phyloP scores from a whole-genome alignment of 805 yeast genomes.

The Ogataea paraovalis region DNA sequence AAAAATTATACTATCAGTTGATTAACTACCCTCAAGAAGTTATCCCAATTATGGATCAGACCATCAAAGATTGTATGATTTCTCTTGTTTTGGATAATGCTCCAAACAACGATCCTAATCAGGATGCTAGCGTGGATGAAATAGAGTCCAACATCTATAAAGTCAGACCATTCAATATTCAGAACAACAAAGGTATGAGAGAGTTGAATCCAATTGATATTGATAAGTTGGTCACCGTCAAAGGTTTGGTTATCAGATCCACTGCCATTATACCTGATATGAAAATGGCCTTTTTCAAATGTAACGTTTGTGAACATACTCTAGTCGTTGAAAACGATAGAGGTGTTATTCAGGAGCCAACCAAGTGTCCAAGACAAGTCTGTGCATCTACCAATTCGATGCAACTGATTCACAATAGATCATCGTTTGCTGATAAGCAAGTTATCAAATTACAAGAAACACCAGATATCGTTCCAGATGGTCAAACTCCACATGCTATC shows the following conservation, averaged over 20 bases:
- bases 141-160: conserved; percentile 81
- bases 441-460: conserved; percentile 86
- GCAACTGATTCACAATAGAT: conserved; percentile 88
- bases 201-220: conserved; percentile 92
- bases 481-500: conserved; percentile 97
- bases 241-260: conserved; percentile 85
- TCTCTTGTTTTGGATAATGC: conserved; percentile 57
- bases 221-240: conserved; percentile 85
- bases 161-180: conserved; percentile 84
- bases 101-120: conserved; percentile 29
- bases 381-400: conserved; percentile 83
- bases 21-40: conserved; percentile 95
- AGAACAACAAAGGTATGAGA: conserved; percentile 74
- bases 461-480: conserved; percentile 87
- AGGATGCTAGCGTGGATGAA: conserved; percentile 47
- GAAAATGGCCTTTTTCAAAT: conserved; percentile 95
- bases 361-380: conserved; percentile 83
- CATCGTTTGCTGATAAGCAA: conserved; percentile 92
- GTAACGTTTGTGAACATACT: conserved; percentile 93
- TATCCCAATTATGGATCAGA: conserved; percentile 96
- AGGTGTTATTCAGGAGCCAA: conserved; percentile 91
- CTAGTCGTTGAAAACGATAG: conserved; percentile 89
- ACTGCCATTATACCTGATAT: conserved; percentile 95
- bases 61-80: conserved; percentile 85
- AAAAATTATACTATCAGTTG: conserved; percentile 77